Evolutionary conservation across 805 yeast genomes (phyloP), one percentile per base, ranked within the genome.

Genomic region (Clavispora phyllophila): DNA sequence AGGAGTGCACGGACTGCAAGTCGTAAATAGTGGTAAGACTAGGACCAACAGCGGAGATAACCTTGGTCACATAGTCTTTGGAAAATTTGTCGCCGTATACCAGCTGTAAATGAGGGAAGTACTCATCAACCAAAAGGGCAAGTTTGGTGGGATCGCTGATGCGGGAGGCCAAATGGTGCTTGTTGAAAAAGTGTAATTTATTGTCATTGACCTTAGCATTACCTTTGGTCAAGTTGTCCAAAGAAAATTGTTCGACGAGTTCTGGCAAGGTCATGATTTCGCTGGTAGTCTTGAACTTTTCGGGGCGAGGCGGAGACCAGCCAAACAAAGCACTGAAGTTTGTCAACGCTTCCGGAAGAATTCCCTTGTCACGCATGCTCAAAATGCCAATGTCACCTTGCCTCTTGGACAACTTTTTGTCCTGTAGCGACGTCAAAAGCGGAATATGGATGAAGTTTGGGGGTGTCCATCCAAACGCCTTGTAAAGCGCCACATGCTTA

Each of bases 391-490:
- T 76, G 58, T 88, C 96, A 6, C 95, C 91, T 17, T 82, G 77
- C 48, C 99, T 72, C 57, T 93, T 93, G 41, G 95, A 84, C 23
- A 93, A 66, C 57, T 93, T 93, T 55, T 83, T 84, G 54, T 84
- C 88, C 4, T 65, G 70, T 4, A 79, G 57, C 3, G 87, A 79
- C 0, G 96, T 89, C 42, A 93, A 63, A 29, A 93, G 66, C 0
- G 99, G 99, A 38, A 93, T 84, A 58, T 93, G 99, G n/a, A 85
- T 73, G 59, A 79, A 93, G 15, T 72, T 56, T 0, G 99, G 99
- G 1, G 84, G 79, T 0, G 56, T 49, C 97, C 97, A 91, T 0
- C 86, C 87, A 58, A 91, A 83, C 0, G 96, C 95, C 14, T 74
- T 54, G 58, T 93, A 95, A 40, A 93, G 61, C 0, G 96, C 91